These are phyloP conservation scores for Pyrus betulifolia DNA, from an alignment of 306 rosid species.

Conservation along the genomic window DNA sequence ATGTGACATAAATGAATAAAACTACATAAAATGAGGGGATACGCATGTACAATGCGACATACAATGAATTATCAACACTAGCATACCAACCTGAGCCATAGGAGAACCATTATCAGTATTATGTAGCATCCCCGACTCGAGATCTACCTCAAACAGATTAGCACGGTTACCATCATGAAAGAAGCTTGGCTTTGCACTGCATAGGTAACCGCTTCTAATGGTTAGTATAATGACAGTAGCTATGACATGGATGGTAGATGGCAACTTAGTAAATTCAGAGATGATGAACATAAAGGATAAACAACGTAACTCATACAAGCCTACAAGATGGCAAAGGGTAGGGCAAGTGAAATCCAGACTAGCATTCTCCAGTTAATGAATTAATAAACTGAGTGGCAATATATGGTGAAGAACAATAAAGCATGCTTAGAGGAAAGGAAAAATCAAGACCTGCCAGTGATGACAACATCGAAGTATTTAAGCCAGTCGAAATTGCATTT, in stretches of 20 bases:
- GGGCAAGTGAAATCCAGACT: neutral
- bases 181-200: slow-evolving; percentile 96
- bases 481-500: slow-evolving; percentile 76
- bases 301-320: neutral
- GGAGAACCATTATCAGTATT: slow-evolving; percentile 98
- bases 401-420: neutral
- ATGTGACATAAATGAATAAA: neutral
- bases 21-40: neutral
- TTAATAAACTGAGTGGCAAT: neutral
- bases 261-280: neutral
- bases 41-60: neutral
- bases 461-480: slow-evolving; percentile 80
- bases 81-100: slow-evolving; percentile 62
- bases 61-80: slow-evolving; percentile 5
- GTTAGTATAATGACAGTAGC: slow-evolving; percentile 14
- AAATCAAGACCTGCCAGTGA: slow-evolving; percentile 77
- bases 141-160: slow-evolving; percentile 84
- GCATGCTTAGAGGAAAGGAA: neutral
- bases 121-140: slow-evolving; percentile 79
- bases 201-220: slow-evolving; percentile 18
- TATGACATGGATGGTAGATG: neutral
- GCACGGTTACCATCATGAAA: slow-evolving; percentile 87
- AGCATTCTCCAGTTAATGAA: neutral
- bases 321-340: neutral
- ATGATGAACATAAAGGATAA: neutral